Evolutionary conservation across 305 asterid genomes (phyloP).

Genomic region (Salvia sclarea): DNA sequence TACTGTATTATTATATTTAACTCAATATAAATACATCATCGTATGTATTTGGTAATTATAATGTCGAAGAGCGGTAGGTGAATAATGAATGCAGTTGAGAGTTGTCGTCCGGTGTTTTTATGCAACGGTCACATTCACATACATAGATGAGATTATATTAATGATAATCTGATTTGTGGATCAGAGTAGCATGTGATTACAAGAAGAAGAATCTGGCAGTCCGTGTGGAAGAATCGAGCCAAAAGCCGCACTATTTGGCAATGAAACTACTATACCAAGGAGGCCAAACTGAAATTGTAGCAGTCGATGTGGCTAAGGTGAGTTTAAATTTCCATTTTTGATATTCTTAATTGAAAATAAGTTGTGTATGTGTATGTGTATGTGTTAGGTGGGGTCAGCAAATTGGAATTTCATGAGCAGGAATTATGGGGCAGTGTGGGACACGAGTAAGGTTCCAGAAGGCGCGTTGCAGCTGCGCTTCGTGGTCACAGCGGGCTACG

Average conservation of each 20-base stretch:
- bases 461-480: constrained; percentile 73
- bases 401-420: constrained; percentile 68
- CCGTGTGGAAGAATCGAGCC: constrained; percentile 79
- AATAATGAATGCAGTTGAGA: constrained; percentile 14
- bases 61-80: neutral
- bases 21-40: too few relatives aligned
- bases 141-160: too few relatives aligned
- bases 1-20: too few relatives aligned
- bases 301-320: constrained; percentile 71
- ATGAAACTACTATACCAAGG: constrained; percentile 68
- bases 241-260: constrained; percentile 63
- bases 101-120: neutral
- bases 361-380: too few relatives aligned
- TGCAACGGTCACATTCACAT: constrained; percentile 23
- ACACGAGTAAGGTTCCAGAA: constrained; percentile 68
- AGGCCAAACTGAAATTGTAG: constrained; percentile 79
- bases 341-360: too few relatives aligned
- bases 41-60: neutral
- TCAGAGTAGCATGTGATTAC: constrained; percentile 70
- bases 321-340: neutral
- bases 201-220: constrained; percentile 56
- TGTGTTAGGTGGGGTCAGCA: constrained; percentile 51
- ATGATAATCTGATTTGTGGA: too few relatives aligned
- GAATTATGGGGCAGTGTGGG: constrained; percentile 77
- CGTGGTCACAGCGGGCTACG: constrained; percentile 76